Evolutionary conservation across 345 rosid species (phyloP), one percentile per base, ranked within the genome.

Genomic region (Linum trigynum): DNA sequence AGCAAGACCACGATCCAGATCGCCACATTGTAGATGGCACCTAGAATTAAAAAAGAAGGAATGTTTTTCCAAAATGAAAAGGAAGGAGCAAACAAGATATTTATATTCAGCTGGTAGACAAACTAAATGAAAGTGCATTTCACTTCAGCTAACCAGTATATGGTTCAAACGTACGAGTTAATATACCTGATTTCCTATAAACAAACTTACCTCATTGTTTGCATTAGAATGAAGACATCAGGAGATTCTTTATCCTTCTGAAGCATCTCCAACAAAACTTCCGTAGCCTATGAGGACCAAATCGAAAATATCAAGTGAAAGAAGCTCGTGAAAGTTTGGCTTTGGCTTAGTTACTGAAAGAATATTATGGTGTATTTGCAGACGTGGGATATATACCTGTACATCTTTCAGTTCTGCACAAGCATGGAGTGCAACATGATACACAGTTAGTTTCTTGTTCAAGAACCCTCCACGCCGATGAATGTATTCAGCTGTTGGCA

Each of bases 361-460:
- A 1, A 69, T 64, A 61, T 67, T 39, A 76, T 69, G 38, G 35
- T n/a, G 45, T 55, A 38, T 45, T 36, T 14, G 7, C 39, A 70
- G 66, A 76, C 69, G 42, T 58, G 66, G 66, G 40, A 48, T 53
- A 40, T 23, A 69, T 86, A 94, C 97, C 85, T 86, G 77, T 45
- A 88, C 88, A 76, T 90, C 82, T 73, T 69, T 75, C 38, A 90
- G 84, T 48, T 88, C 86, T n/a, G 95, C 97, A 76, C 80, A 85
- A 65, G 99, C 97, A 71, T 78, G 81, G 72, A 85, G 75, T 23
- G 99, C 99, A 67, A 80, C 86, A 72, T 94, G 96, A 74, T 81
- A 85, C 35, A 90, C 88, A 38, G 96, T 83, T 59, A 90, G 70
- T 61, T 74, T 80, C 77, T 77, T 82, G 65, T 38, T 76, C 62